Evolutionary conservation across 176 grass and related monocot genomes (phyloP).

Genomic region (Coix lacrymajobi): DNA sequence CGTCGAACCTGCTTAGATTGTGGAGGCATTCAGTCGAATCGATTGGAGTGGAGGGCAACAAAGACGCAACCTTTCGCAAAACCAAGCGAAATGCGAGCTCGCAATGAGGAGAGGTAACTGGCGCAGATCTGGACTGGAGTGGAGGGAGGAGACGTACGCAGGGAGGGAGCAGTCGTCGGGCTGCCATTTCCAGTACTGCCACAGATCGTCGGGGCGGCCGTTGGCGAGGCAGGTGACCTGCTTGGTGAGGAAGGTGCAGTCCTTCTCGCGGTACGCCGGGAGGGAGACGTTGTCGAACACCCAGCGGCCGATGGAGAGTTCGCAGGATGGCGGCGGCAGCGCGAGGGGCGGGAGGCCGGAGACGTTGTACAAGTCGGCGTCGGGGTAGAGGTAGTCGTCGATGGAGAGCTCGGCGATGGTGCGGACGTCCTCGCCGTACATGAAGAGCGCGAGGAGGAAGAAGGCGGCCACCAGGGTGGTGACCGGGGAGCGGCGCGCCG

Average conservation of each 20-base stretch:
- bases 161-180: conserved; percentile 62
- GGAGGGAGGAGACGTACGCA: conserved; percentile 1
- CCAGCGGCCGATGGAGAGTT: conserved; percentile 61
- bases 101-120: neutral
- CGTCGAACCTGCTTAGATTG: conserved; percentile 54
- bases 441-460: conserved; percentile 51
- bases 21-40: neutral
- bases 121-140: conserved; percentile 15
- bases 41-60: neutral
- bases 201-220: conserved; percentile 49
- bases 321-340: conserved; percentile 55
- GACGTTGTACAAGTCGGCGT: conserved; percentile 30
- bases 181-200: conserved; percentile 84
- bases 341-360: neutral
- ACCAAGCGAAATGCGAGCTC: neutral
- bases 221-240: conserved; percentile 85
- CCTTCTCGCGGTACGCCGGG: conserved; percentile 65
- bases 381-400: conserved; percentile 54
- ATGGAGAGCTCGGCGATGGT: conserved; percentile 69
- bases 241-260: conserved; percentile 54
- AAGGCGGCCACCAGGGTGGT: conserved; percentile 45
- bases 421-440: conserved; percentile 68
- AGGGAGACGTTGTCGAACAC: conserved; percentile 54
- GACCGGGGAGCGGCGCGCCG: conserved; percentile 32
- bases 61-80: neutral